Percentiles rank a stretch among this genome's conserved stretches.
These are phyloP conservation scores for Malus sieversii DNA, from an alignment of 306 rosid genomes.

Conservation along the genomic window DNA sequence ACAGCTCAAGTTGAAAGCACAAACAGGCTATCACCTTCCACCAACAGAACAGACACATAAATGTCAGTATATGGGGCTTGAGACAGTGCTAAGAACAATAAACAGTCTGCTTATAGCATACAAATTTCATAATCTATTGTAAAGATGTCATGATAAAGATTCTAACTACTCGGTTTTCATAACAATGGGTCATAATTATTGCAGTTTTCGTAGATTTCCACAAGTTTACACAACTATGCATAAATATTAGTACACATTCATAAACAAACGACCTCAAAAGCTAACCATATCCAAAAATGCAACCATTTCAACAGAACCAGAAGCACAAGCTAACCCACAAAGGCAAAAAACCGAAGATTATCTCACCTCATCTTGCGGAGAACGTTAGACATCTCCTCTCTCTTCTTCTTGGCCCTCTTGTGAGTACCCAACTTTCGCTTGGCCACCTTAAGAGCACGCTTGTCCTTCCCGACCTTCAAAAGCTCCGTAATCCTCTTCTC, in stretches of 20 bases:
- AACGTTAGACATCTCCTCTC: slow-evolving; percentile 69
- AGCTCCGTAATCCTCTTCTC: slow-evolving; percentile 80
- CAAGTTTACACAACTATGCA: not conserved
- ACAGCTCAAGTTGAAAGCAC: not conserved
- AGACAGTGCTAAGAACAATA: not conserved
- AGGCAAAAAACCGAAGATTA: not conserved
- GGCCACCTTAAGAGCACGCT: slow-evolving; percentile 68
- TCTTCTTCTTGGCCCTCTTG: slow-evolving; percentile 75
- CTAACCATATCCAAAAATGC: not conserved
- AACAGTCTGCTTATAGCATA: not conserved
- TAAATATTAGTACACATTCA: too few relatives aligned
- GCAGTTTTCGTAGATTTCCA: not conserved
- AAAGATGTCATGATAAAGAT: not conserved
- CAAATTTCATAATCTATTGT: not conserved
- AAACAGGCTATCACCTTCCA: not conserved
- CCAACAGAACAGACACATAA: not conserved
- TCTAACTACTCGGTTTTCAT: not conserved
- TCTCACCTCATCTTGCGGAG: slow-evolving; percentile 71
- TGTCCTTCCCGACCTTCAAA: slow-evolving; percentile 70
- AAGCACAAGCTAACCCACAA: not conserved
- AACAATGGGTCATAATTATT: not conserved
- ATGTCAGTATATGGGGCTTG: not conserved
- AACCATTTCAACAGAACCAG: not conserved
- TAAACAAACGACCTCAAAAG: not conserved
- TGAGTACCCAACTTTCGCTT: slow-evolving; percentile 77